phyloP scores from a whole-genome alignment of 169 alveolate genomes.

The Besnoitia besnoiti region DNA sequence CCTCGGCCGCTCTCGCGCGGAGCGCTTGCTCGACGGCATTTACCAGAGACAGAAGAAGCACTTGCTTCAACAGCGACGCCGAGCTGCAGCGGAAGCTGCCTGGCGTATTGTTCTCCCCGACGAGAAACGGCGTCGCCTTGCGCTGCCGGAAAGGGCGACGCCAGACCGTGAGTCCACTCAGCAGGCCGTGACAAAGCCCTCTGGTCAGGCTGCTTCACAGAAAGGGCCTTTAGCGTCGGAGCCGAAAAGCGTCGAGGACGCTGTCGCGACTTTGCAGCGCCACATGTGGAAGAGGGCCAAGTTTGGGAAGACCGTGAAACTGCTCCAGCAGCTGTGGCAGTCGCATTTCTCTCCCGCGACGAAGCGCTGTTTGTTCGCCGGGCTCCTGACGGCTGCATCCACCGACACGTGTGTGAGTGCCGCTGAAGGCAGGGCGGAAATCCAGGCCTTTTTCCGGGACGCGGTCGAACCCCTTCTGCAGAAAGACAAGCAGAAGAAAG shows the following conservation, averaged over 20 bases:
- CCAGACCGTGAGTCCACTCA: too few relatives aligned
- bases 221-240: background rate
- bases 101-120: slow-evolving; percentile 11
- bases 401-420: background rate
- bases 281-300: slow-evolving; percentile 16
- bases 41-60: slow-evolving; percentile 26
- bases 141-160: background rate
- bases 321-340: slow-evolving; percentile 35
- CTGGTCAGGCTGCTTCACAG: too few relatives aligned
- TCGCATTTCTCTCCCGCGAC: background rate
- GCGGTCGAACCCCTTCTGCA: slow-evolving; percentile 18
- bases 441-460: background rate
- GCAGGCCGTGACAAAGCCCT: too few relatives aligned
- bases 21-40: slow-evolving; percentile 50
- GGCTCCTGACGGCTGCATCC: slow-evolving; percentile 36
- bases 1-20: slow-evolving; percentile 58
- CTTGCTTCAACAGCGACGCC: slow-evolving; percentile 35
- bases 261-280: slow-evolving; percentile 18
- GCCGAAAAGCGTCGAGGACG: background rate
- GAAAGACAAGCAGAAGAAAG: background rate
- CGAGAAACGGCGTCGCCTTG: slow-evolving; percentile 32
- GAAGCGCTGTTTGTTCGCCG: slow-evolving; percentile 31
- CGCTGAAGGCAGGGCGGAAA: slow-evolving; percentile 6
- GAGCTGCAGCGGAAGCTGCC: slow-evolving; percentile 51
- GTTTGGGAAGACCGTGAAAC: slow-evolving; percentile 39